These are phyloP conservation scores for Castanospermum australe DNA, from an alignment of 306 rosid species.

Conservation along the genomic window DNA sequence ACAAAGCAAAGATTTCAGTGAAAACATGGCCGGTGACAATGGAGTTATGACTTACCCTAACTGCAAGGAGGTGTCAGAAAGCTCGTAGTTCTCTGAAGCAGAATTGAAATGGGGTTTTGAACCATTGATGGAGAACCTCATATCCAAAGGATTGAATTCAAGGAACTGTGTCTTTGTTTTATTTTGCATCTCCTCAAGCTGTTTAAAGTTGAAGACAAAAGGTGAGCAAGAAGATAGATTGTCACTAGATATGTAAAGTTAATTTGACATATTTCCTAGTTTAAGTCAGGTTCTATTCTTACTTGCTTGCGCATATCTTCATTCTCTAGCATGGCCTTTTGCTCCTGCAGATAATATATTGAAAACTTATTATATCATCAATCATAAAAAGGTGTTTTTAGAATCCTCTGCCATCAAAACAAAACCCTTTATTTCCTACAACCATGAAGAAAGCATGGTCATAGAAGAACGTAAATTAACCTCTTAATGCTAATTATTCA, in stretches of 20 bases:
- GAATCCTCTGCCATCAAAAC: not conserved
- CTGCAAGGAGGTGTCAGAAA: slow-evolving; percentile 62
- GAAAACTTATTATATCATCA: not conserved
- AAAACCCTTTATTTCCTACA: not conserved
- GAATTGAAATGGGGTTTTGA: slow-evolving; percentile 29
- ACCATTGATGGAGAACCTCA: slow-evolving; percentile 23
- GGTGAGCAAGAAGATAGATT: not conserved
- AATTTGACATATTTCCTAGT: not conserved
- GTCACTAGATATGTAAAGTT: not conserved
- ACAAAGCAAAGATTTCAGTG: not conserved
- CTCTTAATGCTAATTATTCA: not conserved
- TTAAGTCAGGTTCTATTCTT: not conserved
- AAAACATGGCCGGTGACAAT: not conserved
- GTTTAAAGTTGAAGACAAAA: not conserved
- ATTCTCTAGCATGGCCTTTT: slow-evolving; percentile 54
- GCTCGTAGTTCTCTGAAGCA: slow-evolving; percentile 43
- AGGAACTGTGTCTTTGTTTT: slow-evolving; percentile 31
- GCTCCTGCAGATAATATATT: slow-evolving; percentile 45
- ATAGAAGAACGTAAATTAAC: not conserved
- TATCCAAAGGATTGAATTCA: slow-evolving; percentile 38
- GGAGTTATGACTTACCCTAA: slow-evolving; percentile 51
- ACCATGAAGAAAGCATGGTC: not conserved
- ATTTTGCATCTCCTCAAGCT: slow-evolving; percentile 46
- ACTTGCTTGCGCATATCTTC: slow-evolving; percentile 61
- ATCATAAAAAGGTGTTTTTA: not conserved